Percentiles rank a stretch among this genome's conserved stretches.
Conservation (phyloP, 2,329 filamentous ascomycete species). For the Aspergillus brunneoviolaceus region DNA sequence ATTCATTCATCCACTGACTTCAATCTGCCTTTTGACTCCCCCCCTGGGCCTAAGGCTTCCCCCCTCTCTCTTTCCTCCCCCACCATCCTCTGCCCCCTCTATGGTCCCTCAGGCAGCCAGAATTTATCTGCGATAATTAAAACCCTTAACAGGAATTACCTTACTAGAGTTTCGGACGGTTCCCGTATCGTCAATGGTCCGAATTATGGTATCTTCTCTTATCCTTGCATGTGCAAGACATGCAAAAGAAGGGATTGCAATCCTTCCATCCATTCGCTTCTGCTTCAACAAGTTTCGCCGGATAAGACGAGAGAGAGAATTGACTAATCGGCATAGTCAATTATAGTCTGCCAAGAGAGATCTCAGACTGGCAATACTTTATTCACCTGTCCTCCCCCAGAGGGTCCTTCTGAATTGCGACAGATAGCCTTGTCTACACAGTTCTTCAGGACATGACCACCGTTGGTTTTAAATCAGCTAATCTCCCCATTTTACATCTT, state of each 20-base stretch:
- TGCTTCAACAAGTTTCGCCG: not conserved
- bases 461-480: not conserved
- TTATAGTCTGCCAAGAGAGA: not conserved
- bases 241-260: conserved; percentile 4
- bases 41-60: too few relatives aligned
- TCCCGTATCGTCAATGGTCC: not conserved
- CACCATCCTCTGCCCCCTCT: too few relatives aligned
- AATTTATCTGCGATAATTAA: not conserved
- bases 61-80: too few relatives aligned
- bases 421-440: not conserved
- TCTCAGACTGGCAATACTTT: not conserved
- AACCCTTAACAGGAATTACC: not conserved
- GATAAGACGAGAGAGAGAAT: not conserved
- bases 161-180: not conserved
- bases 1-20: too few relatives aligned
- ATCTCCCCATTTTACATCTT: not conserved
- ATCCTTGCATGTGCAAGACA: conserved; percentile 2
- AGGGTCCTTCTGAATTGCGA: not conserved
- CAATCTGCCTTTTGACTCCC: too few relatives aligned
- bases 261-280: conserved; percentile 8
- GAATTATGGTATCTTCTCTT: not conserved
- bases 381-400: not conserved
- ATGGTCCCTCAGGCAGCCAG: not conserved
- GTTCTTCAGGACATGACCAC: not conserved
- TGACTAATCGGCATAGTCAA: not conserved